A percentile compares a stretch with the other conserved stretches of the same genome.
These are phyloP conservation scores for Chytridiales sp. DNA, from an alignment of 371 early-diverging fungal species.

Conservation along the genomic window DNA sequence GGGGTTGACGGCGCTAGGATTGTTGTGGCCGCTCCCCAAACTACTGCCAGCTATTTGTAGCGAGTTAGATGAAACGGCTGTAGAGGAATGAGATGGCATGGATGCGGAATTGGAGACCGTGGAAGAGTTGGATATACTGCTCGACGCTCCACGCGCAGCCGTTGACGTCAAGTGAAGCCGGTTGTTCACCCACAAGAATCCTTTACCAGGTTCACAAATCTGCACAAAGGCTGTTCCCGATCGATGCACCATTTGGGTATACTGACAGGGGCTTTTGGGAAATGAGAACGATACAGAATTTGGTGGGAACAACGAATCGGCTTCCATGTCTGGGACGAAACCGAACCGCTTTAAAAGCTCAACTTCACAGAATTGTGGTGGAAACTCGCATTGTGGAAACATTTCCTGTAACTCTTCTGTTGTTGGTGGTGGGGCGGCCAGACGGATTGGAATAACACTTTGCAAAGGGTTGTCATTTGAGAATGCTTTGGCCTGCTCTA, in stretches of 20 bases:
- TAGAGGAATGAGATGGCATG: no score
- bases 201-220: conserved; percentile 67
- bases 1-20: no score
- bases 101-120: no score
- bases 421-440: conserved; percentile 67
- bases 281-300: conserved; percentile 66
- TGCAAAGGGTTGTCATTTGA: conserved; percentile 86
- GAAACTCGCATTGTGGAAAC: conserved; percentile 51
- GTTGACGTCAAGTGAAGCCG: conserved; percentile 52
- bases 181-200: conserved; percentile 90
- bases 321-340: conserved; percentile 93
- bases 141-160: no score
- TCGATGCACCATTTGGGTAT: conserved; percentile 89
- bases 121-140: no score
- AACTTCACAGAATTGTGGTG: conserved; percentile 73
- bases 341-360: conserved; percentile 78
- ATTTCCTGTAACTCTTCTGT: conserved; percentile 15
- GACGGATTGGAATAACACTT: conserved; percentile 68
- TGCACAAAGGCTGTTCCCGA: conserved; percentile 91
- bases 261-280: conserved; percentile 63
- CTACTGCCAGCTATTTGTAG: no score
- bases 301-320: conserved; percentile 69
- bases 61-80: no score
- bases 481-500: conserved; percentile 61
- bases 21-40: no score